phyloP scores from a whole-genome alignment of 148 eudicot genomes.

The Rhododendron griersonianum region DNA sequence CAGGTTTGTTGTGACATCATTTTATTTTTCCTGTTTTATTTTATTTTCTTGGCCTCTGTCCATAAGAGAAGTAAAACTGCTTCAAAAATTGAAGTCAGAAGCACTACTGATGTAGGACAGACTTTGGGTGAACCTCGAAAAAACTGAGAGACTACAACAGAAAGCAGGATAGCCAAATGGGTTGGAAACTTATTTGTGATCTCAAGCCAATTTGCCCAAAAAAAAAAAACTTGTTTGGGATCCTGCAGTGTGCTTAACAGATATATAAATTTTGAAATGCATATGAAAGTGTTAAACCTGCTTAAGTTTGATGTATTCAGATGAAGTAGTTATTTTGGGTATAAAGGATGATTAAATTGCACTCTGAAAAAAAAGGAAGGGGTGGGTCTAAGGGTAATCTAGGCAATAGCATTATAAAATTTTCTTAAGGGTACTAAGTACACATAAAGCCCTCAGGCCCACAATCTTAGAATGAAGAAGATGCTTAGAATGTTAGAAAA shows the following conservation, averaged over 20 bases:
- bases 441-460: not conserved
- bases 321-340: not conserved
- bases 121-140: not conserved
- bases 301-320: not conserved
- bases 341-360: not conserved
- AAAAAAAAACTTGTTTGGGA: not conserved
- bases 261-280: not conserved
- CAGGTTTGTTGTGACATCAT: constrained; percentile 45
- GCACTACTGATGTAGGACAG: not conserved
- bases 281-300: not conserved
- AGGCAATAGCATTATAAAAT: too few species aligned
- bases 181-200: not conserved
- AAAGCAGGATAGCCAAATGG: not conserved
- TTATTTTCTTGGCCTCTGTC: not conserved
- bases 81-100: not conserved
- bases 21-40: not conserved
- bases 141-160: not conserved
- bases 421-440: not conserved
- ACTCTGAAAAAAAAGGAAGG: too few species aligned
- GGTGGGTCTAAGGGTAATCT: not conserved
- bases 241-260: not conserved
- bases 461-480: not conserved
- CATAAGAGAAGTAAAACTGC: constrained; percentile 1
- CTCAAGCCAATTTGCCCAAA: too few species aligned
- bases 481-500: not conserved